Base-by-base conservation (phyloP, 1,139 yeast genomes). In the Zygosaccharomyces sapae region DNA sequence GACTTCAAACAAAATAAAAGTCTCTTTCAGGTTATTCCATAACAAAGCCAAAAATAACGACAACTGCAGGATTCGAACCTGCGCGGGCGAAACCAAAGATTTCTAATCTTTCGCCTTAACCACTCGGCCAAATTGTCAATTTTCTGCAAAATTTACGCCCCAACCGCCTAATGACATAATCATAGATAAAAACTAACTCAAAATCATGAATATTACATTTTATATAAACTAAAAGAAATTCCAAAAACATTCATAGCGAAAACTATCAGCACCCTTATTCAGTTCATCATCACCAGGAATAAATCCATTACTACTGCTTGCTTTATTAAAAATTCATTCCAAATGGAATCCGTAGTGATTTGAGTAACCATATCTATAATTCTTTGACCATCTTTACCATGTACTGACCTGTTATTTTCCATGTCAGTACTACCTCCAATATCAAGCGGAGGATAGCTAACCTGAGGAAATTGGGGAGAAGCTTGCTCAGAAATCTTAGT, bases 301-400 rank as follows among this genome's bases (percentile, higher is more conserved):
- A 9, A 43, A 30, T 7, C 38, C 33, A 3, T 38, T 29, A 29
- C 33, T 33, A 19, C 24, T 29, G 18, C 46, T 44, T 13, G 42
- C 19, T 25, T 45, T 45, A 30, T 53, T 74, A 60, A 84, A 54
- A 80, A 83, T 57, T 84, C 89, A 55, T 83, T 90, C 92, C 92
- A 85, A 40, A 84, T 81, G 31, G 83, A 74, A 40, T 83, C 86
- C 20, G 79, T 73, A 1, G 90, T 86, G 41, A 82, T 76, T 57
- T 81, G 84, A 55, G 75, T 77, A 49, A 84, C 76, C 67, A 84
- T 68, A 55, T 81, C 86, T 59, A 73, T 80, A 12, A 82, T 73
- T 50, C 73, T 70, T 50, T 75, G 76, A 3, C 80, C 81, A 53
- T 80, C 85, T 44, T 67, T 66, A 10, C 58, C 44, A 41, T 24